Percentiles rank a stretch among this genome's conserved stretches.
Evolutionary conservation across 1,139 yeast species (phyloP).

Genomic region (Yamadazyma friedrichii): DNA sequence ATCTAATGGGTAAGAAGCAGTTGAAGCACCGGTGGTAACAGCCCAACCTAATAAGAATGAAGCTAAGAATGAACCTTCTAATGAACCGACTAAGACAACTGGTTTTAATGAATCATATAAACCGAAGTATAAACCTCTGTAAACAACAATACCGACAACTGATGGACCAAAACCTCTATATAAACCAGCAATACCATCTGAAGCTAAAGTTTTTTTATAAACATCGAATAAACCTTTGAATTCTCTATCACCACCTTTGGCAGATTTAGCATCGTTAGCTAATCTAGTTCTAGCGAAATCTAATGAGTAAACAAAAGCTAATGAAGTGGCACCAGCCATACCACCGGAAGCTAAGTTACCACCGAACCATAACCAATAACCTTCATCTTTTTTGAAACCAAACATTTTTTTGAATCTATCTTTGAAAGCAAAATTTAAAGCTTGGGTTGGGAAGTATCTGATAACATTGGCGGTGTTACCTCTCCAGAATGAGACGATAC

Average conservation of each 20-base stretch:
- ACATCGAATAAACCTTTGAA: conserved; percentile 56
- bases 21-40: conserved; percentile 55
- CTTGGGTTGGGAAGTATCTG: conserved; percentile 58
- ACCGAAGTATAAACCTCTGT: conserved; percentile 59
- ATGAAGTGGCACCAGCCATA: conserved; percentile 55
- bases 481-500: conserved; percentile 53
- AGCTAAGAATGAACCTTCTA: conserved; percentile 55
- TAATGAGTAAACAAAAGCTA: conserved; percentile 54
- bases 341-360: conserved; percentile 61
- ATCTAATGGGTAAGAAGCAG: conserved; percentile 57
- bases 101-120: conserved; percentile 55
- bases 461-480: conserved; percentile 57
- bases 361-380: conserved; percentile 52
- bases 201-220: conserved; percentile 53
- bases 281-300: conserved; percentile 57
- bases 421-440: conserved; percentile 54
- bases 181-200: conserved; percentile 57
- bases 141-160: conserved; percentile 51
- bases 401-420: conserved; percentile 51
- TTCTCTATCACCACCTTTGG: conserved; percentile 49
- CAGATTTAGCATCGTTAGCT: conserved; percentile 54
- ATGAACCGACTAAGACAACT: conserved; percentile 54
- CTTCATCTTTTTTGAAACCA: conserved; percentile 53
- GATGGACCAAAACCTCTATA: conserved; percentile 61
- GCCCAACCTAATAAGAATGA: conserved; percentile 57